A percentile compares a stretch with the other conserved stretches of the same genome.
These are phyloP conservation scores for Begonia masoniana DNA, from an alignment of 306 rosid genomes.

Conservation along the genomic window DNA sequence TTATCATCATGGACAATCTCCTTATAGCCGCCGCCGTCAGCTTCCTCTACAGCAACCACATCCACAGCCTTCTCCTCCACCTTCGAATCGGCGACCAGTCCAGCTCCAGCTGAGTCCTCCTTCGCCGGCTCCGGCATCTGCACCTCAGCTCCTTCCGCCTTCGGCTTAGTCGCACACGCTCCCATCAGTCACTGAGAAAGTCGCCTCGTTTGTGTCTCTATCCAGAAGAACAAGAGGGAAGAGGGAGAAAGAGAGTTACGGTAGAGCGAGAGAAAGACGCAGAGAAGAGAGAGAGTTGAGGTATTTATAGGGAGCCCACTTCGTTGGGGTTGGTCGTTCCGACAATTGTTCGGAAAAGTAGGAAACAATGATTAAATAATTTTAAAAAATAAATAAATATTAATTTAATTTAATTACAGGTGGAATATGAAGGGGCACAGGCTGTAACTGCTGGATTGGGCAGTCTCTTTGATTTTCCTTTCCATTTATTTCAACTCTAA, in stretches of 20 bases:
- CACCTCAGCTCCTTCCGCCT: background rate
- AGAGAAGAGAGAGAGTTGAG: background rate
- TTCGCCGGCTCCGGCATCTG: conserved; percentile 4
- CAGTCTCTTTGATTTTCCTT: background rate
- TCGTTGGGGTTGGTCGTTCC: background rate
- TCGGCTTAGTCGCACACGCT: conserved; percentile 12
- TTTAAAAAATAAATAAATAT: background rate
- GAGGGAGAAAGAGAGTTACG: background rate
- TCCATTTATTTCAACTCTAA: background rate
- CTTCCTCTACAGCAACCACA: background rate
- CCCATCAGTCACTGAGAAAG: conserved; percentile 1
- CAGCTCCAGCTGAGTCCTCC: background rate
- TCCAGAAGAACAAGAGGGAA: background rate
- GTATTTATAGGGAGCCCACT: background rate
- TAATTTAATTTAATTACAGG: background rate
- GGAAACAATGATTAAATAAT: background rate
- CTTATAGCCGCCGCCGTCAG: background rate
- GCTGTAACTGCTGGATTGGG: background rate
- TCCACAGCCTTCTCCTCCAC: background rate
- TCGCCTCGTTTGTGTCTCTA: background rate
- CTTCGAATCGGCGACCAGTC: background rate
- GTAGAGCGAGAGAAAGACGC: background rate
- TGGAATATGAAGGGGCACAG: background rate
- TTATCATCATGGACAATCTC: conserved; percentile 9
- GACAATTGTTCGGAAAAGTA: background rate